Percentiles rank a stretch among this genome's conserved stretches.
These are phyloP conservation scores for Phytophthora capsici DNA, from an alignment of 352 stramenopile species.

Conservation along the genomic window DNA sequence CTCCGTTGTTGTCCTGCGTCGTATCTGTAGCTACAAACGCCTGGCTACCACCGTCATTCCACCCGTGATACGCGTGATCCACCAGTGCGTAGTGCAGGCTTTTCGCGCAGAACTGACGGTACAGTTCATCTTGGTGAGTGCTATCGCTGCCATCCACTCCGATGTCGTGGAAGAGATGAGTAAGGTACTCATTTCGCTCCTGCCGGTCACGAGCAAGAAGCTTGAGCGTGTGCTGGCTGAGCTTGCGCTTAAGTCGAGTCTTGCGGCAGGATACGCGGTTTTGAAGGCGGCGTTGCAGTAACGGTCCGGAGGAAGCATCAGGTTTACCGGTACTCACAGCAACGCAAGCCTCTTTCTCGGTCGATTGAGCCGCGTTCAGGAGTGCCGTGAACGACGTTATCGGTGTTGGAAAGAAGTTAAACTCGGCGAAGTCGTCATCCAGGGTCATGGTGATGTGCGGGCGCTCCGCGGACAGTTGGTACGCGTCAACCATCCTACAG, in stretches of 20 bases:
- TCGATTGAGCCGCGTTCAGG: constrained; percentile 29
- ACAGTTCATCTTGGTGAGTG: constrained; percentile 10
- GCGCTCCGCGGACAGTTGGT: constrained; percentile 16
- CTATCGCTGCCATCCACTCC: neutral
- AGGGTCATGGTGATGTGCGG: constrained; percentile 13
- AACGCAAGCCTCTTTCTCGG: constrained; percentile 6
- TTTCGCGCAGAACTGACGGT: constrained; percentile 36
- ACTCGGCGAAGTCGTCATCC: neutral
- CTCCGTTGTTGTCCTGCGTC: neutral
- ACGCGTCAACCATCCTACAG: constrained; percentile 6
- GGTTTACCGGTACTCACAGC: neutral
- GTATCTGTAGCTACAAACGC: neutral
- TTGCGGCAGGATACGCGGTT: constrained; percentile 59
- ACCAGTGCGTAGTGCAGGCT: constrained; percentile 51
- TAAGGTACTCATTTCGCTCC: constrained; percentile 43
- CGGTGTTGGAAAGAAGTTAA: constrained; percentile 9
- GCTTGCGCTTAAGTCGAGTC: constrained; percentile 53
- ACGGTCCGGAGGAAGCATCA: constrained; percentile 1
- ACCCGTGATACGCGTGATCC: constrained; percentile 37
- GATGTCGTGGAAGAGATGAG: constrained; percentile 31
- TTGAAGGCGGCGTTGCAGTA: constrained; percentile 39
- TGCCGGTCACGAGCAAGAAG: constrained; percentile 36
- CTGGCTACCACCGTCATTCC: constrained; percentile 3
- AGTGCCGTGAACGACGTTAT: constrained; percentile 35
- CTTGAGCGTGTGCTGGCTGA: constrained; percentile 37